These are phyloP conservation scores for Candida lessepsii DNA, from an alignment of 805 yeast species.

Conservation along the genomic window DNA sequence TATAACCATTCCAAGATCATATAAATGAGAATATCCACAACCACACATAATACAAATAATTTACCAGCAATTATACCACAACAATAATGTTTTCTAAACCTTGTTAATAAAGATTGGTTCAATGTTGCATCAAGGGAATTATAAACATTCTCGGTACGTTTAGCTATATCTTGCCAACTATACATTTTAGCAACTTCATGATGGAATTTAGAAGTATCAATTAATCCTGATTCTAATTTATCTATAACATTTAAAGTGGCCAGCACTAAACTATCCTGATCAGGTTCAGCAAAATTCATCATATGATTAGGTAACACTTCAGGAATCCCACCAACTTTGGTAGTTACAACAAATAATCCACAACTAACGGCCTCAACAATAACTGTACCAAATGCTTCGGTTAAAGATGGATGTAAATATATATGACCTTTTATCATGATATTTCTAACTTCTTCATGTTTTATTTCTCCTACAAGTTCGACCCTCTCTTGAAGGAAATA, in stretches of 20 bases:
- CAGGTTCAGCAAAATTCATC: conserved; percentile 89
- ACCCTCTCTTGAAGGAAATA: conserved; percentile 85
- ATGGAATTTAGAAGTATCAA: conserved; percentile 78
- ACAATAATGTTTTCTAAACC: conserved; percentile 63
- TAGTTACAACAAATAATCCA: conserved; percentile 89
- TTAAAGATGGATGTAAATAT: conserved; percentile 86
- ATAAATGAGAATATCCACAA: conserved; percentile 72
- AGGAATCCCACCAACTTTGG: conserved; percentile 96
- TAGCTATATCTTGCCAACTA: conserved; percentile 88
- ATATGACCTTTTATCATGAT: conserved; percentile 93
- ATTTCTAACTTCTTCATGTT: conserved; percentile 90
- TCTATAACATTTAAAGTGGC: conserved; percentile 72
- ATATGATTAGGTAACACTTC: conserved; percentile 91
- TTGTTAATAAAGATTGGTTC: conserved; percentile 54
- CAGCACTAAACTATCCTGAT: conserved; percentile 75
- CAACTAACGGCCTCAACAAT: conserved; percentile 97
- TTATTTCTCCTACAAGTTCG: conserved; percentile 77
- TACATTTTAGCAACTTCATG: conserved; percentile 77
- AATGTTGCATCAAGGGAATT: conserved; percentile 41
- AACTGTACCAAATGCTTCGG: conserved; percentile 98
- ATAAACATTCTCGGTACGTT: conserved; percentile 81
- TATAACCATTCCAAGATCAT: conserved; percentile 64
- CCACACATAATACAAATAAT: conserved; percentile 73
- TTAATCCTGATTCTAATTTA: conserved; percentile 50
- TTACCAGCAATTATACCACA: conserved; percentile 87